These are phyloP conservation scores for Trichophaea hybrida DNA, from an alignment of 2,329 filamentous ascomycete species.

Conservation along the genomic window DNA sequence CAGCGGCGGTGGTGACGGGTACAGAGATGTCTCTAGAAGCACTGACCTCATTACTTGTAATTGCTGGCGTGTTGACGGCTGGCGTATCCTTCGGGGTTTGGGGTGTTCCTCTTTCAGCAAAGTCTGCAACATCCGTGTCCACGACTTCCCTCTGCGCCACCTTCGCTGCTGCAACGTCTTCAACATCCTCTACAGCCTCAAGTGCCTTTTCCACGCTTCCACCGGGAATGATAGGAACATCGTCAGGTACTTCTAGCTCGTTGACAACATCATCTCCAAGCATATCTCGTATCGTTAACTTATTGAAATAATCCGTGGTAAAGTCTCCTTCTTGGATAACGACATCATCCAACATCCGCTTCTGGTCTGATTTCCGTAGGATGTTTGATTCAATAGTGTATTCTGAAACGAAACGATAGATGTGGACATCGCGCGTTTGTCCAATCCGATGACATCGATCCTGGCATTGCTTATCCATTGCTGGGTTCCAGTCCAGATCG, in stretches of 20 bases:
- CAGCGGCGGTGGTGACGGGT: conserved; percentile 28
- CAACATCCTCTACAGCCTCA: conserved; percentile 79
- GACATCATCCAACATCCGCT: conserved; percentile 93
- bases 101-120: conserved; percentile 38
- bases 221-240: conserved; percentile 31
- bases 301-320: conserved; percentile 90
- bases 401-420: conserved; percentile 85
- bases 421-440: conserved; percentile 93
- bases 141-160: conserved; percentile 77
- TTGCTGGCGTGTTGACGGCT: conserved; percentile 30
- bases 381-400: conserved; percentile 98
- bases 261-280: conserved; percentile 41
- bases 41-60: conserved; percentile 27
- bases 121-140: conserved; percentile 72
- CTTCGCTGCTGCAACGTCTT: conserved; percentile 78
- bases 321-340: conserved; percentile 98
- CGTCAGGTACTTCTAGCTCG: conserved; percentile 33
- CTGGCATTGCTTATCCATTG: conserved; percentile 99
- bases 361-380: conserved; percentile 87
- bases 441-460: conserved; percentile 94
- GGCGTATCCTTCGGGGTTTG: conserved; percentile 30
- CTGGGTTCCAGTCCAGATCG: conserved; percentile 97
- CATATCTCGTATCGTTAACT: conserved; percentile 53
- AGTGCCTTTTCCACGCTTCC: conserved; percentile 62
- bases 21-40: conserved; percentile 28